These are phyloP conservation scores for Carpinus fangiana DNA, from an alignment of 306 rosid genomes.

Conservation along the genomic window DNA sequence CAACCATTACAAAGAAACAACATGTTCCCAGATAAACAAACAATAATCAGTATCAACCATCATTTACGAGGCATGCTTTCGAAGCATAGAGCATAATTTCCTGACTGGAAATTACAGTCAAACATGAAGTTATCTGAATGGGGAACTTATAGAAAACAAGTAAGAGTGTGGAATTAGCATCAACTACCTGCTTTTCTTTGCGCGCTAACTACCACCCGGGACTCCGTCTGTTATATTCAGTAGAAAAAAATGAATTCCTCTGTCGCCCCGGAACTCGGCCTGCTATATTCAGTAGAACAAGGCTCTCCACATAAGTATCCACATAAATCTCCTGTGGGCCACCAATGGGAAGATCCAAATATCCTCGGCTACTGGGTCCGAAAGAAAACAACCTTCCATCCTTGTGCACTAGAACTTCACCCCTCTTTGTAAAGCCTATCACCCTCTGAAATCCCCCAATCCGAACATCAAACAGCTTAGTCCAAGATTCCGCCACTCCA, in stretches of 20 bases:
- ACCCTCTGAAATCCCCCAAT: neutral
- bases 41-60: no score
- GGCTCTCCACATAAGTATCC: neutral
- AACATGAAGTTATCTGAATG: no score
- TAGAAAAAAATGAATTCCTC: neutral
- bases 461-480: neutral
- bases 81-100: no score
- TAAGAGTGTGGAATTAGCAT: no score
- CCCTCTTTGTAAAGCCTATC: neutral
- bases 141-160: no score
- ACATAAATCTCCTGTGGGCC: neutral
- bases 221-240: no score
- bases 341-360: neutral
- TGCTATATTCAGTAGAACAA: neutral
- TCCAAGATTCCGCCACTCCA: neutral
- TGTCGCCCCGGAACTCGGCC: neutral
- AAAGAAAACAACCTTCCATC: neutral
- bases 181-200: no score
- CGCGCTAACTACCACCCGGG: no score
- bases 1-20: no score
- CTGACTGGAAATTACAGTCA: no score
- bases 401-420: neutral
- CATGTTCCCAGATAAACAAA: no score
- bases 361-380: neutral
- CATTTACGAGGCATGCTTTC: no score